Base-by-base conservation (phyloP, 2,329 filamentous ascomycete species). In the Sphaerulina vaccinii region DNA sequence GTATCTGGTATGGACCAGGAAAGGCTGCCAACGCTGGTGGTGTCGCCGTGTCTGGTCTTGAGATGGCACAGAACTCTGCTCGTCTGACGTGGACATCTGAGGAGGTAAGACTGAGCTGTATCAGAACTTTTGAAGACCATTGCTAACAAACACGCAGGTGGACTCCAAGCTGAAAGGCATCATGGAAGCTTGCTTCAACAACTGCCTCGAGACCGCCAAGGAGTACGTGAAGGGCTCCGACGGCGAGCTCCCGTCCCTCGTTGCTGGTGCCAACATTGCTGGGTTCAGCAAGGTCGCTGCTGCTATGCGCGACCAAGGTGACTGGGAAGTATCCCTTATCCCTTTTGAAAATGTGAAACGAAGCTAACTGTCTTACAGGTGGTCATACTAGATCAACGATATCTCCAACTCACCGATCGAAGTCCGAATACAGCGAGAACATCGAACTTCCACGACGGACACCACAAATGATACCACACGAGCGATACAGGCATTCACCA, bases 11-110 rank as follows among this genome's bases (percentile, higher is more conserved):
- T 74, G 93, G 88, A 15, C 92, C 92, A 58, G 68, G 90, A 64
- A 97, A 97, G 83, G 93, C 93, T 24, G 89, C 92, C 77, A 97
- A 97, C 79, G 90, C 90, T 63, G 93, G 93, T 73, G 93, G 93
- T 80, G 93, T 97, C 52, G 93, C 93, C 51, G 93, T 99, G 35
- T 96, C 90, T 2, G 93, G 93, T 65, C 84, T 99, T 38, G 93
- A 99, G 82, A 99, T 99, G 93, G 91, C 92, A 6, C 93, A 99
- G 83, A 97, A 99, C 83, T 92, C 87, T 61, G 75, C 86, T 73
- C 86, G 92, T 55, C 79, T 96, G 61, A 81, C 76, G 68, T 99
- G 93, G 93, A 88, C 88, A 22, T 68, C 79, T 40, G 88, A 96
- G 79, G 87, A 96, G 78, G 50, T 52, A n/a, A n/a, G n/a, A n/a